These are phyloP conservation scores for Eragrostis tef DNA, from an alignment of 202 grass and related monocot species.

Conservation along the genomic window DNA sequence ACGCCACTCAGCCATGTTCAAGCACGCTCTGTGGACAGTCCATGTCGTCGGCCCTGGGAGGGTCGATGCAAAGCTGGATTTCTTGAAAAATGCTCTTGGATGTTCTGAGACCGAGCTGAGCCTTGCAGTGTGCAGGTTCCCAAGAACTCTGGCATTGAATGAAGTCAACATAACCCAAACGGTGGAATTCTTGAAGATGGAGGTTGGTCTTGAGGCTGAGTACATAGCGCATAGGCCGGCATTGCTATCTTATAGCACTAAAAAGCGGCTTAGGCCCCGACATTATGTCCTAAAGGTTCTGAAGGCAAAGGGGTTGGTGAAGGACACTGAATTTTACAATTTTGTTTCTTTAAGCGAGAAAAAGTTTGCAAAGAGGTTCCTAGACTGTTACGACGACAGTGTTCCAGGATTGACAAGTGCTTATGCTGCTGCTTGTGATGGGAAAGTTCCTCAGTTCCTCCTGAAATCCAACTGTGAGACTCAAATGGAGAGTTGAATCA, in stretches of 20 bases:
- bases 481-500: background rate
- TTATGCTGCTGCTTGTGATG: slow-evolving; percentile 8
- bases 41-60: background rate
- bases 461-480: background rate
- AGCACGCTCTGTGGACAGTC: background rate
- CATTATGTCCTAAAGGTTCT: slow-evolving; percentile 41
- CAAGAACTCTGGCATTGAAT: background rate
- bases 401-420: background rate
- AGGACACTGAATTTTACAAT: background rate
- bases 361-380: background rate
- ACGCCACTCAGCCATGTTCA: slow-evolving; percentile 20
- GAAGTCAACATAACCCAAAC: background rate
- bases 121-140: slow-evolving; percentile 1
- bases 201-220: slow-evolving; percentile 30
- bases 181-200: slow-evolving; percentile 22
- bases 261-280: slow-evolving; percentile 25
- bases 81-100: slow-evolving; percentile 43
- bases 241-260: background rate
- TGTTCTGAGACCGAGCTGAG: slow-evolving; percentile 17
- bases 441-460: background rate
- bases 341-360: background rate
- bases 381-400: background rate
- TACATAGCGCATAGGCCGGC: background rate
- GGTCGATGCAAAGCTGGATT: background rate
- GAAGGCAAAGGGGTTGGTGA: slow-evolving; percentile 29